phyloP scores from a whole-genome alignment of 768 basidiomycete species.

The Lentinula raphanica region DNA sequence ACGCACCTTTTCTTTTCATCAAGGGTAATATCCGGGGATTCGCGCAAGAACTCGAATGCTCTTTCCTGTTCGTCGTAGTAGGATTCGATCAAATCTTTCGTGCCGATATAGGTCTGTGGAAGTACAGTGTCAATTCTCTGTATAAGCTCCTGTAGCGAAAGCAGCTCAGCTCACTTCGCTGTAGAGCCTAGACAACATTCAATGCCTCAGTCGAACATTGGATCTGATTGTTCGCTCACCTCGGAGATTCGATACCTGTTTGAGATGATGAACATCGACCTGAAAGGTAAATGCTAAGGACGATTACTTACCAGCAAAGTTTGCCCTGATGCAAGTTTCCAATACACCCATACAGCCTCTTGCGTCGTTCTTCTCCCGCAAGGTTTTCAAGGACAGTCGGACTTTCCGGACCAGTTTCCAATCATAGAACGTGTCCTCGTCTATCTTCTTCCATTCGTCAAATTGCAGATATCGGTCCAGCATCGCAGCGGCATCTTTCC shows the following conservation, averaged over 20 bases:
- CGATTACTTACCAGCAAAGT: slow-evolving; percentile 67
- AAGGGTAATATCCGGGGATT: slow-evolving; percentile 62
- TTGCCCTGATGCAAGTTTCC: slow-evolving; percentile 84
- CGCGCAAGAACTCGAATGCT: slow-evolving; percentile 72
- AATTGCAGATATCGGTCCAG: slow-evolving; percentile 83
- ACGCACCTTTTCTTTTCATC: slow-evolving; percentile 80
- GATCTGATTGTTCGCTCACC: slow-evolving; percentile 31
- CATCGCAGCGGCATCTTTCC: slow-evolving; percentile 75
- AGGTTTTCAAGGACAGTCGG: slow-evolving; percentile 59
- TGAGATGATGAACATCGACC: background rate
- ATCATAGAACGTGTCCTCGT: slow-evolving; percentile 90
- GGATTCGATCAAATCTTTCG: slow-evolving; percentile 84
- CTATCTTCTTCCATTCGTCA: slow-evolving; percentile 83
- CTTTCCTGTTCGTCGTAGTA: slow-evolving; percentile 76
- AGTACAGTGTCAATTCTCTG: slow-evolving; percentile 12
- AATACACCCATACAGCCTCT: slow-evolving; percentile 85
- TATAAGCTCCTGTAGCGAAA: slow-evolving; percentile 5
- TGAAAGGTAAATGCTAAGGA: background rate
- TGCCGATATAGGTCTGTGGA: slow-evolving; percentile 80
- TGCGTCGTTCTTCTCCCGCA: slow-evolving; percentile 75
- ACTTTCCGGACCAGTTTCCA: slow-evolving; percentile 85
- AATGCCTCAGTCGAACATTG: slow-evolving; percentile 8
- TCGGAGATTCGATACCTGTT: slow-evolving; percentile 61
- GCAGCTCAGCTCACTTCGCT: slow-evolving; percentile 71
- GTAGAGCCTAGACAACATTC: slow-evolving; percentile 54